These are phyloP conservation scores for Striga hermonthica DNA, from an alignment of 305 asterid genomes.

Conservation along the genomic window DNA sequence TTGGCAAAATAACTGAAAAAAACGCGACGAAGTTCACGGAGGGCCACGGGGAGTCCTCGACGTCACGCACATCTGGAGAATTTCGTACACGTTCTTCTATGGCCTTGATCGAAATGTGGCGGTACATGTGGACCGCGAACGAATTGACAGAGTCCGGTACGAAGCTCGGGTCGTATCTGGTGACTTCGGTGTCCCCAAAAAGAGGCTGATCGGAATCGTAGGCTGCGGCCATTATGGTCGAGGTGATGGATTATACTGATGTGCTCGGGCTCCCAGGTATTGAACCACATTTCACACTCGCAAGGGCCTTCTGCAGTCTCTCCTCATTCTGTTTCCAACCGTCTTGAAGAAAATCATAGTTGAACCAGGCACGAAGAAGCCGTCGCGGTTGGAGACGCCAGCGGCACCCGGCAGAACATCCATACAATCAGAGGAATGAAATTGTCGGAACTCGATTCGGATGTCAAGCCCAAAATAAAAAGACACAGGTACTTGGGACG, in stretches of 20 bases:
- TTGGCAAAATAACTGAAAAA: constrained; percentile 91
- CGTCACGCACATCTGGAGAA: constrained; percentile 87
- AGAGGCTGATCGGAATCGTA: constrained; percentile 38
- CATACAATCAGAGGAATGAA: too few species aligned
- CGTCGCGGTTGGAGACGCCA: too few species aligned
- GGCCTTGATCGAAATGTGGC: constrained; percentile 88
- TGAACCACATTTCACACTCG: too few species aligned
- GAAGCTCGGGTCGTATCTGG: constrained; percentile 66
- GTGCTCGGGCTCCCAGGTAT: neutral
- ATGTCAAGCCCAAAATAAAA: too few species aligned
- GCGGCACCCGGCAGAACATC: too few species aligned
- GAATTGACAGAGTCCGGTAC: constrained; percentile 91
- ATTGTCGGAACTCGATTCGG: too few species aligned
- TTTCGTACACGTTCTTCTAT: constrained; percentile 92
- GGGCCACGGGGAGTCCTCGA: constrained; percentile 92
- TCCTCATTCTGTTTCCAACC: too few species aligned
- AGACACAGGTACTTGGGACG: too few species aligned
- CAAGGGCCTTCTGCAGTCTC: too few species aligned
- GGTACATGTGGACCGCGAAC: constrained; percentile 79
- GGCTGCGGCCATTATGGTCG: constrained; percentile 39
- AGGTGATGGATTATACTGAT: neutral
- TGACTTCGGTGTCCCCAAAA: constrained; percentile 34
- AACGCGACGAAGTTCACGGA: constrained; percentile 77
- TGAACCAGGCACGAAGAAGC: too few species aligned
- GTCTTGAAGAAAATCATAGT: too few species aligned